Base-by-base conservation (phyloP, 2,329 filamentous ascomycete genomes). In the Coniochaeta ligniaria region DNA sequence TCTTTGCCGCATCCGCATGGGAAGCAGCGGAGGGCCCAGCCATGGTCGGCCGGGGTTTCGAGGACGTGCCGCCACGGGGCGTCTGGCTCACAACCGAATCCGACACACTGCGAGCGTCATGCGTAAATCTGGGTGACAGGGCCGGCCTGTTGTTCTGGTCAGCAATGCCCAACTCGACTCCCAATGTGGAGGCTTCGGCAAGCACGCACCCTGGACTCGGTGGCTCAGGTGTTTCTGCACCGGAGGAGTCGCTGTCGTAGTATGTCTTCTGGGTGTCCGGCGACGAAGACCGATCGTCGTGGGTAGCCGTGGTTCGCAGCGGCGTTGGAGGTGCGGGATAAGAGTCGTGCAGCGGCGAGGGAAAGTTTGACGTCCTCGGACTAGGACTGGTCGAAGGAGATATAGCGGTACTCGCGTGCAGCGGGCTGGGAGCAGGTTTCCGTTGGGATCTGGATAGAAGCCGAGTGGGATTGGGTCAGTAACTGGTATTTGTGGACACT, bases 51-150 rank as follows among this genome's bases (percentile, higher is more conserved):
- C 70, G 74, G 60, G 73, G 69, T 64, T 69, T 70, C 61, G 70
- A 67, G 60, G 73, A 69, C 64, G 73, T 71, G 73, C 74, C 75
- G 73, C 72, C 72, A 58, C 65, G 66, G 72, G 77, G 74, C 74
- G 75, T 81, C 57, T 73, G 73, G 66, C 68, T 76, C 69, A 79
- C 67, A 63, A 70, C 67, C 58, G 77, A 71, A 58, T 79, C 74
- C 66, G 77, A 77, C 60, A 74, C 72, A 70, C 73, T 78, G 74
- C 74, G 76, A 62, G 66, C 73, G 64, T 81, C 82, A 83, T 84
- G 79, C 78, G 81, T 72, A 69, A 71, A 62, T 59, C 65, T 66
- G 24, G 68, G 66, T 26, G 66, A 68, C 35, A 65, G 58, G 38
- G 60, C 68, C 31, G 67, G 65, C 65, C 74, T 76, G 60, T 36